A percentile compares a stretch with the other conserved stretches of the same genome.
Conservation (phyloP, 495 filamentous ascomycete species). For the Entonaema liquescens region DNA sequence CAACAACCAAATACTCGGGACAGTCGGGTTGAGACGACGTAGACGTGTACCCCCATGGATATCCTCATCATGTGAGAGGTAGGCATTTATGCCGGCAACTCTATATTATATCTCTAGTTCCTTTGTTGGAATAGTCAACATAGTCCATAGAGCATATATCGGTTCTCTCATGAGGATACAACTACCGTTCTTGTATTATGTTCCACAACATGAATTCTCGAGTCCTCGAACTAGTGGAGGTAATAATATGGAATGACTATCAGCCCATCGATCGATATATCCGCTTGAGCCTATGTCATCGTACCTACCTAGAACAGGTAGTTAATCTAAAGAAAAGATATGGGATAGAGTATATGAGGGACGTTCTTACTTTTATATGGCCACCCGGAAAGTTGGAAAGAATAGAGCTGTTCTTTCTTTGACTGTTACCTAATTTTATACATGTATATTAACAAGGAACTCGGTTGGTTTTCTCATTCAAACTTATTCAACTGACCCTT, state of each 20-base stretch:
- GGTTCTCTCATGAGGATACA: not conserved
- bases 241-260: constrained; percentile 25
- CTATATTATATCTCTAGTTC: not conserved
- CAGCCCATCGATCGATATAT: constrained; percentile 21
- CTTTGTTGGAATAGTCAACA: not conserved
- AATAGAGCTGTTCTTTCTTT: not conserved
- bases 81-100: not conserved
- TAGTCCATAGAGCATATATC: not conserved
- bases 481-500: not conserved
- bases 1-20: not conserved
- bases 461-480: not conserved
- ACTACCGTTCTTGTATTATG: constrained; percentile 4
- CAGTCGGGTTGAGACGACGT: not conserved
- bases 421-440: not conserved
- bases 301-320: not conserved
- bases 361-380: not conserved
- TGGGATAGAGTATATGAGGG: not conserved
- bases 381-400: not conserved
- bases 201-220: constrained; percentile 29
- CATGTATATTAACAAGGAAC: not conserved
- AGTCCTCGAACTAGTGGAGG: not conserved
- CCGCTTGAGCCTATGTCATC: not conserved
- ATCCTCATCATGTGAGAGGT: not conserved
- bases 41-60: not conserved
- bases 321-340: too few species aligned